These are phyloP conservation scores for Limnomonas spitsbergensis DNA, from an alignment of 139 green algal species.

Conservation along the genomic window DNA sequence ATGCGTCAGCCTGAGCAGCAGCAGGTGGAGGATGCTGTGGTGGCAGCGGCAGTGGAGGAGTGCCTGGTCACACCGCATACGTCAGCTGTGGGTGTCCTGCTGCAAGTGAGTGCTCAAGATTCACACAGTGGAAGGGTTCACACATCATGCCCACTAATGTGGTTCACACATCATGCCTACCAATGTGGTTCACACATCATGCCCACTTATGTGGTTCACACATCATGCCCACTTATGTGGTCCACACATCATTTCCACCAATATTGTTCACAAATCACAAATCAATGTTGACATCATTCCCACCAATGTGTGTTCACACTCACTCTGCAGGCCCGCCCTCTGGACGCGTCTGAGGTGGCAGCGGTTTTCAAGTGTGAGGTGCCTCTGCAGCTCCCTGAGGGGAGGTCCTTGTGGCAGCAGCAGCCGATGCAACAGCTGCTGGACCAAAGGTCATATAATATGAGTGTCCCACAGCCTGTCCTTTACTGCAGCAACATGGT, in stretches of 20 bases:
- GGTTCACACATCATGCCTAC: too few species aligned
- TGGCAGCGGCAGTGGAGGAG: constrained; percentile 18
- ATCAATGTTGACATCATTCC: too few species aligned
- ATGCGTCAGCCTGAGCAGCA: neutral
- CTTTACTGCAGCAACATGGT: too few species aligned
- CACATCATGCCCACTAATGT: too few species aligned
- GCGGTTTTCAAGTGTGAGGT: too few species aligned
- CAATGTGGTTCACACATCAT: too few species aligned
- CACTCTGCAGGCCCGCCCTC: neutral
- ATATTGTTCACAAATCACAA: too few species aligned
- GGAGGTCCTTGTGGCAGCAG: neutral
- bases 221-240: too few species aligned
- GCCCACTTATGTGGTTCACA: too few species aligned
- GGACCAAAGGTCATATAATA: neutral
- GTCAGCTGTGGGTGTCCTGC: constrained; percentile 32
- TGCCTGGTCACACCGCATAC: constrained; percentile 37
- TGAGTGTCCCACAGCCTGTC: too few species aligned
- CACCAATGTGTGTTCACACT: too few species aligned
- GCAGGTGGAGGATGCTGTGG: constrained; percentile 21
- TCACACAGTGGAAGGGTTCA: neutral
- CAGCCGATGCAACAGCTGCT: neutral
- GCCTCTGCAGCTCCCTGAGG: neutral
- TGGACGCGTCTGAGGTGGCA: neutral
- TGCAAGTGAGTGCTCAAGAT: constrained; percentile 25
- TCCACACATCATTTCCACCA: too few species aligned